Evolutionary conservation across 2,329 filamentous ascomycete genomes (phyloP).

Genomic region (Bipolaris cookei): DNA sequence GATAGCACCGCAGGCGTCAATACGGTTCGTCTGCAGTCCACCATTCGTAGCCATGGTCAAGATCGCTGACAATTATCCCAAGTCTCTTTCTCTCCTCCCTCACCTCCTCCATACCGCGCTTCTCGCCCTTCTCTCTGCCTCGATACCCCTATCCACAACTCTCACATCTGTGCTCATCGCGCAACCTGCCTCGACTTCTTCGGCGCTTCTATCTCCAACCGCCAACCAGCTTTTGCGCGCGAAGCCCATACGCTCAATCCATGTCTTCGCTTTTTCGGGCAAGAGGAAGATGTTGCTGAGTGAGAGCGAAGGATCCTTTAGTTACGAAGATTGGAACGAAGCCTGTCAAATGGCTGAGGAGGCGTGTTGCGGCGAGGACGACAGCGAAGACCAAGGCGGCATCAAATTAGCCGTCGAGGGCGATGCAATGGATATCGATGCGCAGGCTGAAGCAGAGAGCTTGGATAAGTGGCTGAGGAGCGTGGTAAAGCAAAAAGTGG

Average conservation of each 20-base stretch:
- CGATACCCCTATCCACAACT: slow-evolving; percentile 78
- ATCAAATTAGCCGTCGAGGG: slow-evolving; percentile 37
- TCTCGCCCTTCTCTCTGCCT: slow-evolving; percentile 81
- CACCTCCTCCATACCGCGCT: slow-evolving; percentile 82
- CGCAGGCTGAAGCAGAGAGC: slow-evolving; percentile 34
- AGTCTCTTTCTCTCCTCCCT: slow-evolving; percentile 82
- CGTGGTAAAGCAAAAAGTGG: slow-evolving; percentile 51
- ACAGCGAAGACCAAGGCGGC: slow-evolving; percentile 47
- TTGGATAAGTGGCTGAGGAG: slow-evolving; percentile 50
- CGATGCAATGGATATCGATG: slow-evolving; percentile 50
- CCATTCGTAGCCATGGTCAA: slow-evolving; percentile 11
- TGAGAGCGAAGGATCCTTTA: slow-evolving; percentile 83
- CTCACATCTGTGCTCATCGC: slow-evolving; percentile 83
- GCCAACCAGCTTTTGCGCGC: slow-evolving; percentile 67
- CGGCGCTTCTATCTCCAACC: slow-evolving; percentile 60
- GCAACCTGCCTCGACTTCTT: slow-evolving; percentile 70
- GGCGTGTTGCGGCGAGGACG: slow-evolving; percentile 65
- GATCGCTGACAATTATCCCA: slow-evolving; percentile 9
- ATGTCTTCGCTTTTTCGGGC: slow-evolving; percentile 78
- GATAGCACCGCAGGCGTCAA: slow-evolving; percentile 66
- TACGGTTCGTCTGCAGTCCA: slow-evolving; percentile 57
- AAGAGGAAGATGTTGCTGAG: slow-evolving; percentile 73
- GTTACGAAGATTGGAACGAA: slow-evolving; percentile 75
- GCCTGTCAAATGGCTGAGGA: slow-evolving; percentile 69
- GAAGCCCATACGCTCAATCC: slow-evolving; percentile 78